Evolutionary conservation across 495 filamentous ascomycete genomes (phyloP).

Genomic region (Apodospora peruviana): DNA sequence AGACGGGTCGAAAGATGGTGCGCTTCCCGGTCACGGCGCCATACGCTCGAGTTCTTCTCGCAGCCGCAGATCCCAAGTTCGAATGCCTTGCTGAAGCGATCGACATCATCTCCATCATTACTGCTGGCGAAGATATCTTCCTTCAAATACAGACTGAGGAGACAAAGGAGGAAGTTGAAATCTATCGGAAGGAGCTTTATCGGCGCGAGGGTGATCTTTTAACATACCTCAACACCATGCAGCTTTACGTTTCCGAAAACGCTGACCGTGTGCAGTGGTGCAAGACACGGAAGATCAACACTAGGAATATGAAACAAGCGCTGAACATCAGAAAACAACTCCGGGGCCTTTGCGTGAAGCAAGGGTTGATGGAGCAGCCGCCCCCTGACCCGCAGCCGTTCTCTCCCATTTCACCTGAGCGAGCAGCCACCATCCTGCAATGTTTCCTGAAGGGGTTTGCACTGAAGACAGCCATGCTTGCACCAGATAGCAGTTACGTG

Average conservation of each 20-base stretch:
- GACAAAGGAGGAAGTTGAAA: slow-evolving; percentile 68
- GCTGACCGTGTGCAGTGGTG: slow-evolving; percentile 73
- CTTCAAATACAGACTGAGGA: slow-evolving; percentile 76
- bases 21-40: slow-evolving; percentile 76
- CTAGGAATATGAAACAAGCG: slow-evolving; percentile 71
- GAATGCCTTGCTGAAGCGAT: slow-evolving; percentile 78
- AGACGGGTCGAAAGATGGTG: slow-evolving; percentile 69
- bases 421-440: slow-evolving; percentile 57
- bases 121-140: slow-evolving; percentile 81
- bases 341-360: slow-evolving; percentile 51
- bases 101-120: slow-evolving; percentile 85
- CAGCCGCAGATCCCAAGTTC: slow-evolving; percentile 62
- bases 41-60: slow-evolving; percentile 75
- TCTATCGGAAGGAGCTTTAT: slow-evolving; percentile 64
- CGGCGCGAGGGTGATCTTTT: slow-evolving; percentile 85
- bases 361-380: slow-evolving; percentile 38
- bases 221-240: slow-evolving; percentile 78
- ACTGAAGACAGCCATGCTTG: slow-evolving; percentile 74
- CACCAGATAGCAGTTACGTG: slow-evolving; percentile 78
- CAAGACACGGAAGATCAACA: slow-evolving; percentile 67
- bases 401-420: slow-evolving; percentile 43
- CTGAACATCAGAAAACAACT: slow-evolving; percentile 84
- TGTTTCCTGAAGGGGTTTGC: slow-evolving; percentile 79
- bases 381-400: slow-evolving; percentile 46
- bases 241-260: slow-evolving; percentile 70